Percentiles rank a stretch among this genome's conserved stretches.
Conservation (phyloP, 805 yeast genomes). For the Teunomyces gatunensis region DNA sequence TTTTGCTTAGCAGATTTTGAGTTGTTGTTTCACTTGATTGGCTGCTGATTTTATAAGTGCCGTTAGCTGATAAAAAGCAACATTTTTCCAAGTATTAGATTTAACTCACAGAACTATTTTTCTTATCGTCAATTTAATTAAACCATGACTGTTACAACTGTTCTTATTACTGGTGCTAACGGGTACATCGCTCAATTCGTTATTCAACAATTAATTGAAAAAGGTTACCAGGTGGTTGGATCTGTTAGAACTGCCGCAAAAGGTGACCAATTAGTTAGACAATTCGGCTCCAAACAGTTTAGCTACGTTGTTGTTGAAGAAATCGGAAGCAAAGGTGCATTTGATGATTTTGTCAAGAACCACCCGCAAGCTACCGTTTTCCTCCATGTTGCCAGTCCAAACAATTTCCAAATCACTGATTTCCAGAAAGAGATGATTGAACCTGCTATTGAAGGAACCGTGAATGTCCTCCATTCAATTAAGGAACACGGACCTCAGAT, state of each 20-base stretch:
- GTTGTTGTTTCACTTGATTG: too few relatives aligned
- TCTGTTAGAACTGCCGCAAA: conserved; percentile 42
- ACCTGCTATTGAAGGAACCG: conserved; percentile 16
- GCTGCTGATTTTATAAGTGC: too few relatives aligned
- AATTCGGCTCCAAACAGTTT: conserved; percentile 7
- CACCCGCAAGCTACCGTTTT: conserved; percentile 15
- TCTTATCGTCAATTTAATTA: background rate
- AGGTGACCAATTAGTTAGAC: conserved; percentile 25
- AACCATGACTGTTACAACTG: conserved; percentile 5
- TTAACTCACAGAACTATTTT: background rate
- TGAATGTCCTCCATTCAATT: conserved; percentile 14
- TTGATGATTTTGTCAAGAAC: conserved; percentile 14
- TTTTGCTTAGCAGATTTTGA: too few relatives aligned
- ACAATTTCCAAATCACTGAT: conserved; percentile 11
- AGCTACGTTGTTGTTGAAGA: conserved; percentile 14
- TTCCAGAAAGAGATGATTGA: conserved; percentile 12
- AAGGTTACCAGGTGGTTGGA: conserved; percentile 24
- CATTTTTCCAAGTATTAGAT: background rate
- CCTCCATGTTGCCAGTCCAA: conserved; percentile 18
- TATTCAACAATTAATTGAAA: conserved; percentile 18
- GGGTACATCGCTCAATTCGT: conserved; percentile 32
- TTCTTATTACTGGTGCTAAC: conserved; percentile 32
- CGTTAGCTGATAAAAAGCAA: too few relatives aligned
- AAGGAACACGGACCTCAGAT: conserved; percentile 12
- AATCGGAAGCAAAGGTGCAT: conserved; percentile 14